Evolutionary conservation across 129 eudicot genomes (phyloP), one percentile per base, ranked within the genome.

Genomic region (Silybum marianum): DNA sequence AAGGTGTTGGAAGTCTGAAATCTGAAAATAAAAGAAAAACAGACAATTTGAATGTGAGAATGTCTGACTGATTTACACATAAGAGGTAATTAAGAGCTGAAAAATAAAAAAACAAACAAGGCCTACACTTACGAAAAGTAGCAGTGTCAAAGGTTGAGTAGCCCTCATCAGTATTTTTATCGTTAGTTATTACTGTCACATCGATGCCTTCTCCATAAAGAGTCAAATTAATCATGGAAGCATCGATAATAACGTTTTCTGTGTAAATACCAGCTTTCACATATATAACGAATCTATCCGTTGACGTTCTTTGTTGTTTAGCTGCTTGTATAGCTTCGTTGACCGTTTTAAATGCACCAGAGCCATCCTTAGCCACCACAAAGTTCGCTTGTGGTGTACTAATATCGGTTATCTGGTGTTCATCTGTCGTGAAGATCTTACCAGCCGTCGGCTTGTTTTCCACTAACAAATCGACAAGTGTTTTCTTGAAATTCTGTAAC

Each of bases 361-460:
- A 84, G 38, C 96, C 98, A 71, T 93, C 98, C 73, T 90, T 87
- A 11, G 94, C 93, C 84, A 93, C 98, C 23, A 87, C 89, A 18
- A 90, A 21, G 24, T 87, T 85, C 0, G 84, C 89, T n/a, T 80
- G 72, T 16, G 63, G 19, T 23, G 48, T 65, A 38, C 8, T 63
- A 0, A 28, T 3, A 28, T 28, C 30, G 1, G 30, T 28, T 23
- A 88, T 65, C 60, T 34, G 76, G 11, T 85, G 84, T 21, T 83
- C 86, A 25, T 24, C 23, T 2, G 62, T 62, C 1, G 80, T 71
- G 2, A 90, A 87, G 28, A 87, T 77, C 2, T 48, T 80, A 77
- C 23, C 21, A 25, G 79, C 79, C 4, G 69, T 7, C 4, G 38
- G 19, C 38, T 78, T 77, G 71, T 88, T 83, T 11, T 84, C 62